A percentile compares a stretch with the other conserved stretches of the same genome.
Evolutionary conservation across 805 yeast species (phyloP).

Genomic region (Wickerhamiella kurtzmanii): DNA sequence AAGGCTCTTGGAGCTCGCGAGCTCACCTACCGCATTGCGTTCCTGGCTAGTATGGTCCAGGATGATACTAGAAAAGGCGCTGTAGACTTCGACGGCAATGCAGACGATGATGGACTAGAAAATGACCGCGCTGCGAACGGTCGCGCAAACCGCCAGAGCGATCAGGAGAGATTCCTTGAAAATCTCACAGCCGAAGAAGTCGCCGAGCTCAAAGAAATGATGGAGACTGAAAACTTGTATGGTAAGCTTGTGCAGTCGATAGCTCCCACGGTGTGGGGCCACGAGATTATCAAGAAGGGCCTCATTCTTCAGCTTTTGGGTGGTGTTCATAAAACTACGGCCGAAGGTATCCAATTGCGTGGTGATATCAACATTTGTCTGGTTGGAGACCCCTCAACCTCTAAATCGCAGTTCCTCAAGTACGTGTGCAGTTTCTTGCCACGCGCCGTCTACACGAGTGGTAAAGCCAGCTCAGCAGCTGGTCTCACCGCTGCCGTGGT

Average conservation of each 20-base stretch:
- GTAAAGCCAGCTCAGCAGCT: slow-evolving; percentile 97
- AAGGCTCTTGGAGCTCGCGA: slow-evolving; percentile 89
- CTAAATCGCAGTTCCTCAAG: slow-evolving; percentile 89
- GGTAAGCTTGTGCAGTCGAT: slow-evolving; percentile 72
- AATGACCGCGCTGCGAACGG: slow-evolving; percentile 29
- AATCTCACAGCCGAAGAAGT: slow-evolving; percentile 72
- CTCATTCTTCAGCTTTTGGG: slow-evolving; percentile 76
- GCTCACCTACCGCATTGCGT: slow-evolving; percentile 80
- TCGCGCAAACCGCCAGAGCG: slow-evolving; percentile 37
- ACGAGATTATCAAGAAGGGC: slow-evolving; percentile 87
- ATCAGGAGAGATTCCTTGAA: slow-evolving; percentile 68
- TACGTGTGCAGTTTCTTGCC: slow-evolving; percentile 87
- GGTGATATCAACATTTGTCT: slow-evolving; percentile 95
- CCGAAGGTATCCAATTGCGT: slow-evolving; percentile 87
- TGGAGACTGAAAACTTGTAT: slow-evolving; percentile 73
- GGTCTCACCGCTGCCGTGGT: slow-evolving; percentile 89
- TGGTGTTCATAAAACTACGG: slow-evolving; percentile 88
- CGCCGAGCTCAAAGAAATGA: slow-evolving; percentile 77
- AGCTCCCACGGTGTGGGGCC: slow-evolving; percentile 95
- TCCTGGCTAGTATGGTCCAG: slow-evolving; percentile 79
- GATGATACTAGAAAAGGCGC: slow-evolving; percentile 34
- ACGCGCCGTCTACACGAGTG: slow-evolving; percentile 90
- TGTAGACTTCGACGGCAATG: slow-evolving; percentile 18
- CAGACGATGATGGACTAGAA: slow-evolving; percentile 7
- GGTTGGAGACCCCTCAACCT: slow-evolving; percentile 96